A percentile compares a stretch with the other conserved stretches of the same genome.
Evolutionary conservation across 192 early-diverging fungal species (phyloP).

Genomic region (Backusella parvicylindrica): DNA sequence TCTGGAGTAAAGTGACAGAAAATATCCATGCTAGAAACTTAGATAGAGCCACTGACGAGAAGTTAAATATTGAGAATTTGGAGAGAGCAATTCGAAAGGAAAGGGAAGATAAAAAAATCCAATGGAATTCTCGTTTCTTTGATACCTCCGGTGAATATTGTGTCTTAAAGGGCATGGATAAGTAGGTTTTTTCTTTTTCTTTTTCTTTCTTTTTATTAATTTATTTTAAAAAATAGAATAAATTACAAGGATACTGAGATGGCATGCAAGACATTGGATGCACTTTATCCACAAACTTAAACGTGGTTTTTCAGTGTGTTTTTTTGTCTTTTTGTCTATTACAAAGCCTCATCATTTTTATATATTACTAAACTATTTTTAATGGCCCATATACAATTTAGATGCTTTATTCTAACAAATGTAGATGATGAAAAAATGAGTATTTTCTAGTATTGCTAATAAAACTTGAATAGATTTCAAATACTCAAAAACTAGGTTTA

Average conservation of each 20-base stretch:
- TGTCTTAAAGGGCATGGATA: conserved; percentile 13
- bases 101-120: conserved; percentile 19
- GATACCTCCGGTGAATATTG: conserved; percentile 19
- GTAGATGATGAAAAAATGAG: no score
- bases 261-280: not conserved
- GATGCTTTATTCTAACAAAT: no score
- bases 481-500: no score
- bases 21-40: conserved; percentile 60
- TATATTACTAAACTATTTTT: not conserved
- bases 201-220: not conserved
- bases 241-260: not conserved
- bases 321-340: not conserved
- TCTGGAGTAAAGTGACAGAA: conserved; percentile 76
- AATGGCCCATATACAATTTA: no score
- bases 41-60: conserved; percentile 66
- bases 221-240: conserved; percentile 6
- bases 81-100: conserved; percentile 47
- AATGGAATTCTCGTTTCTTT: conserved; percentile 30
- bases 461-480: no score
- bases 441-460: no score
- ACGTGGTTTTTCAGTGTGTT: not conserved
- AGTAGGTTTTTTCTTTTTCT: conserved; percentile 5
- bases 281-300: not conserved
- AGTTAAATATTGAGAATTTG: conserved; percentile 65
- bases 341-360: not conserved